Conservation (phyloP, 2,329 filamentous ascomycete species). For the Diaporthe longicolla region DNA sequence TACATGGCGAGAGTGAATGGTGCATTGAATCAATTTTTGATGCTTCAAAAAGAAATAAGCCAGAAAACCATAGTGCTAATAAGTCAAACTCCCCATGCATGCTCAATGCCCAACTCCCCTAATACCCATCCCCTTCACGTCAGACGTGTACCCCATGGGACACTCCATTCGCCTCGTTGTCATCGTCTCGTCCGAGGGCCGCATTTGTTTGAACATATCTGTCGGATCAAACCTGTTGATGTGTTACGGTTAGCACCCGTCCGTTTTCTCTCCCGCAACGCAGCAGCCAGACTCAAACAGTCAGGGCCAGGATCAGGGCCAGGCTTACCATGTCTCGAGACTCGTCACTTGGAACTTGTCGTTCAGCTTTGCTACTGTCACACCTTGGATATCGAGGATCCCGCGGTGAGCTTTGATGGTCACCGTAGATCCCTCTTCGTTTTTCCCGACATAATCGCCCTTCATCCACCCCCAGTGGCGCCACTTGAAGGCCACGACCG, state of each 20-base stretch:
- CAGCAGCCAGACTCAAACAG: not conserved
- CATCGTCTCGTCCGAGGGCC: constrained; percentile 39
- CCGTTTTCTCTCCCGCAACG: not conserved
- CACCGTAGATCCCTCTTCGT: constrained; percentile 75
- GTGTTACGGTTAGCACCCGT: constrained; percentile 21
- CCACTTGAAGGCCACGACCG: constrained; percentile 75
- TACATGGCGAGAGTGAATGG: not conserved
- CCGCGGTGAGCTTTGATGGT: constrained; percentile 73
- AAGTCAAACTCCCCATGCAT: constrained; percentile 4
- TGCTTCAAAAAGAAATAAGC: constrained; percentile 22
- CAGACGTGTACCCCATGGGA: constrained; percentile 39
- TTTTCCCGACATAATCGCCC: constrained; percentile 75
- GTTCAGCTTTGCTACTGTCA: constrained; percentile 74
- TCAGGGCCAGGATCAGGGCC: not conserved
- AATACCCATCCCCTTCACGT: not conserved
- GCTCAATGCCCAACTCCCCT: not conserved
- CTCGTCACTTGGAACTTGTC: constrained; percentile 66
- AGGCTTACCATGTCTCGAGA: constrained; percentile 40
- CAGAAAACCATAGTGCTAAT: not conserved
- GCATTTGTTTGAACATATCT: constrained; percentile 43
- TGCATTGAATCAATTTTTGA: constrained; percentile 4
- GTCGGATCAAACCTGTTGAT: constrained; percentile 39
- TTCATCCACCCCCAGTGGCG: constrained; percentile 78
- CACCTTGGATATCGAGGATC: constrained; percentile 73
- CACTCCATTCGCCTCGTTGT: constrained; percentile 39